Evolutionary conservation across 345 rosid genomes (phyloP), one percentile per base, ranked within the genome.

Genomic region (Stellera chamaejasme): DNA sequence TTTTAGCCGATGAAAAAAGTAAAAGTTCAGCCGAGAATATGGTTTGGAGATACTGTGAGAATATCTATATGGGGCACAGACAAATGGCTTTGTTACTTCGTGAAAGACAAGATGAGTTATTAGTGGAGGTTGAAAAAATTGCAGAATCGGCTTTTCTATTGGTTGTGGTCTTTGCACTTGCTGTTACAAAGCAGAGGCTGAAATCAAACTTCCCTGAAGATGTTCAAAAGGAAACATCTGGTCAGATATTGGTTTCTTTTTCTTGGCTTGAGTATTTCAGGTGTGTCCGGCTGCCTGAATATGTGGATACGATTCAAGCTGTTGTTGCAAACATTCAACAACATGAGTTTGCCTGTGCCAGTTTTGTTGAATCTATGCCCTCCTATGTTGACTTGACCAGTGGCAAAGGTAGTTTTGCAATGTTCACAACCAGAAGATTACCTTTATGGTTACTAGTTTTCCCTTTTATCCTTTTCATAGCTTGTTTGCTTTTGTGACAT

Each of bases 71-170:
- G 51, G 81, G 82, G 46, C 99, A 89, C 68, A 76, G 88, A 32
- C 77, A 66, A 56, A 74, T 75, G 23, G 85, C 89, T 68, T 66
- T 82, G 59, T 55, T 82, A 64, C 90, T 93, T 66, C 73, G 62
- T 47, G 88, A 82, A 51, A 56, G 70, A 54, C 79, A 82, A 15
- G 80, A 77, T 58, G 74, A 55, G 46, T 64, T 84, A 26, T 94
- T 87, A 44, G 75, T 64, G 23, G 74, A 77, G 69, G 65, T 87
- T 62, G 97, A 89, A 76, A 87, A 84, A 73, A 77, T 89, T 67
- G 87, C 94, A 1, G 97, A 87, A 69, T 87, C 96, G 68, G 83
- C 92, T 58, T 93, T 89, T 68, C 92, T 89, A 56, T 83, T 89
- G 99, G 82, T 87, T 56, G 97, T 75, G 2, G 75, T 89, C 65